Percentiles rank a stretch among this genome's conserved stretches.
phyloP scores from a whole-genome alignment of 495 filamentous ascomycete genomes.

The Penicillium pancosmium region DNA sequence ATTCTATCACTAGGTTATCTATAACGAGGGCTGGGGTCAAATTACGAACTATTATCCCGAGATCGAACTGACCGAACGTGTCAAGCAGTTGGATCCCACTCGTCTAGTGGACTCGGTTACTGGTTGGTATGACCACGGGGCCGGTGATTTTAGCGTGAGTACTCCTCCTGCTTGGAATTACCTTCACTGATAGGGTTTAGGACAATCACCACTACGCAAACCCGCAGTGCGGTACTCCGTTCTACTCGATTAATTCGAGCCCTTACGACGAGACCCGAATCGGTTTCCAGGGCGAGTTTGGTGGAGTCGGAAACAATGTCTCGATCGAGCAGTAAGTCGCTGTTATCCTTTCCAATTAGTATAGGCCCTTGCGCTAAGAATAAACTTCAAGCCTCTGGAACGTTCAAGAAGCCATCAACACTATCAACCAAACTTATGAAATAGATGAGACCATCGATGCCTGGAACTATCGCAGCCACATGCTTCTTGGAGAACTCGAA shows the following conservation, averaged over 20 bases:
- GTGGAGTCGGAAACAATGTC: slow-evolving; percentile 65
- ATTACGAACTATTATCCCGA: slow-evolving; percentile 52
- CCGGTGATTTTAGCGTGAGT: slow-evolving; percentile 56
- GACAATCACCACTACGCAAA: slow-evolving; percentile 75
- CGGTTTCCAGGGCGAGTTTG: slow-evolving; percentile 70
- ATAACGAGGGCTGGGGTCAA: slow-evolving; percentile 76
- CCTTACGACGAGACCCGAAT: slow-evolving; percentile 64
- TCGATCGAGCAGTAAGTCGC: slow-evolving; percentile 50
- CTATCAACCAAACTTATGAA: slow-evolving; percentile 69
- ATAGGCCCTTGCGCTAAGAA: not conserved
- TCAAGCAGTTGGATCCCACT: slow-evolving; percentile 61
- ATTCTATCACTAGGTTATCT: slow-evolving; percentile 52
- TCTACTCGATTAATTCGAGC: slow-evolving; percentile 55
- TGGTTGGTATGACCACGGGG: slow-evolving; percentile 65
- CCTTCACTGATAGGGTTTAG: slow-evolving; percentile 24
- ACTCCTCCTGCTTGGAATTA: not conserved
- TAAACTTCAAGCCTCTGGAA: slow-evolving; percentile 54
- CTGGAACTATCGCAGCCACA: slow-evolving; percentile 66
- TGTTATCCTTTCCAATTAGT: not conserved
- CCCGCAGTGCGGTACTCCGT: slow-evolving; percentile 69
- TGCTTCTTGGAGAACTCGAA: slow-evolving; percentile 54
- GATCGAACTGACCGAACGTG: slow-evolving; percentile 52
- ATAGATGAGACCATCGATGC: slow-evolving; percentile 56
- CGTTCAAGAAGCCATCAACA: slow-evolving; percentile 52
- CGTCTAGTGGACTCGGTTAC: slow-evolving; percentile 61